Conservation (phyloP, 2,329 filamentous ascomycete species). For the Colletotrichum sp. region DNA sequence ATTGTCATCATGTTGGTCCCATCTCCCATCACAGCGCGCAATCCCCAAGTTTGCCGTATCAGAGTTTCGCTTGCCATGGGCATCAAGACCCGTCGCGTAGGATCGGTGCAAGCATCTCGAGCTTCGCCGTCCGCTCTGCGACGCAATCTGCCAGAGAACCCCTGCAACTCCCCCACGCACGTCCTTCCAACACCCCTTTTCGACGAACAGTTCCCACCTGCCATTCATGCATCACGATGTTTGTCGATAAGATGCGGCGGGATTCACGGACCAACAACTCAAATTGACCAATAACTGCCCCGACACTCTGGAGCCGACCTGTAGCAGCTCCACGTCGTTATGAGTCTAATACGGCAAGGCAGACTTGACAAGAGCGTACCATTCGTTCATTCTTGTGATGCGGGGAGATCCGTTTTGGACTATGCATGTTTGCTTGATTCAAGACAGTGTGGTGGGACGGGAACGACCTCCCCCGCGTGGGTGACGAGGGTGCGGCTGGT, state of each 20-base stretch:
- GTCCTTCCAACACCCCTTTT: neutral
- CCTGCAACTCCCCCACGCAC: neutral
- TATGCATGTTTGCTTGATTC: neutral
- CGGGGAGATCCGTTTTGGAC: neutral
- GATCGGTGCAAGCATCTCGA: constrained; percentile 2
- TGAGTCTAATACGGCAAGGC: neutral
- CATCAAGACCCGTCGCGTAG: neutral
- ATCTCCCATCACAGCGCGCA: neutral
- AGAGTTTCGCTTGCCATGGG: neutral
- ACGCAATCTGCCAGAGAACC: constrained; percentile 6
- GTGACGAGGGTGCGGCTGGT: neutral
- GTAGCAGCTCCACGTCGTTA: neutral
- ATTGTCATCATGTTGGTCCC: neutral
- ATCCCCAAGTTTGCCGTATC: neutral
- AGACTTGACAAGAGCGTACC: neutral
- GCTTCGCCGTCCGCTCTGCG: neutral
- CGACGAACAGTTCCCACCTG: neutral
- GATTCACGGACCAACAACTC: neutral
- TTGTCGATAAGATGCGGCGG: neutral
- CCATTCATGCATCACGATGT: neutral
- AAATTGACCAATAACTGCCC: neutral
- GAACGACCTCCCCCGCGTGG: neutral
- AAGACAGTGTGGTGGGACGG: neutral
- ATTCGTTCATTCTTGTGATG: neutral
- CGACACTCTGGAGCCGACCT: neutral